Evolutionary conservation across 1,284 basidiomycete species (phyloP).

Genomic region (Boletellus deceptivus): DNA sequence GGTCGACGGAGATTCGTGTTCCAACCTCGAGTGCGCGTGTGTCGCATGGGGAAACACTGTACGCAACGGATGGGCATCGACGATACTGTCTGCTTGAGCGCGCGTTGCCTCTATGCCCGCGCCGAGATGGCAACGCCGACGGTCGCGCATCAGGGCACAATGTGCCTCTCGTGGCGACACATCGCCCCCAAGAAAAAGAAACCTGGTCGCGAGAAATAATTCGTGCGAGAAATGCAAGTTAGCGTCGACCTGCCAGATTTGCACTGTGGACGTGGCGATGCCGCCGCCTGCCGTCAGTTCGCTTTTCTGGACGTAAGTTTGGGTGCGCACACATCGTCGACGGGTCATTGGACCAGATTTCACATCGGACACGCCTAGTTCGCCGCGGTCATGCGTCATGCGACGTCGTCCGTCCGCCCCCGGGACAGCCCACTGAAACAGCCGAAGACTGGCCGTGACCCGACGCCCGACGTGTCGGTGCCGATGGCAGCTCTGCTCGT

Average conservation of each 20-base stretch:
- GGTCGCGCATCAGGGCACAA: conserved; percentile 16
- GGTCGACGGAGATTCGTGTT: neutral
- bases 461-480: no score
- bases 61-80: conserved; percentile 1
- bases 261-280: neutral
- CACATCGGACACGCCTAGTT: neutral
- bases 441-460: neutral
- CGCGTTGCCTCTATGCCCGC: neutral
- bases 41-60: neutral
- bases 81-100: neutral
- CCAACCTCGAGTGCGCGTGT: neutral
- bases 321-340: neutral
- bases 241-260: neutral
- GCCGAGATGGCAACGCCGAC: conserved; percentile 14
- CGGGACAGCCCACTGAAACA: neutral
- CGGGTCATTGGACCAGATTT: neutral
- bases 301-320: neutral
- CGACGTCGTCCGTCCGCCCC: neutral
- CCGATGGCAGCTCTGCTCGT: no score
- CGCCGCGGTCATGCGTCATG: neutral
- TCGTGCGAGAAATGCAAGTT: no score
- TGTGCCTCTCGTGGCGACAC: conserved; percentile 6
- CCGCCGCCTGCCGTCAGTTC: neutral
- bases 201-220: no score
- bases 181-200: no score